These are phyloP conservation scores for Puya raimondii DNA, from an alignment of 176 grass and related monocot species.

Conservation along the genomic window DNA sequence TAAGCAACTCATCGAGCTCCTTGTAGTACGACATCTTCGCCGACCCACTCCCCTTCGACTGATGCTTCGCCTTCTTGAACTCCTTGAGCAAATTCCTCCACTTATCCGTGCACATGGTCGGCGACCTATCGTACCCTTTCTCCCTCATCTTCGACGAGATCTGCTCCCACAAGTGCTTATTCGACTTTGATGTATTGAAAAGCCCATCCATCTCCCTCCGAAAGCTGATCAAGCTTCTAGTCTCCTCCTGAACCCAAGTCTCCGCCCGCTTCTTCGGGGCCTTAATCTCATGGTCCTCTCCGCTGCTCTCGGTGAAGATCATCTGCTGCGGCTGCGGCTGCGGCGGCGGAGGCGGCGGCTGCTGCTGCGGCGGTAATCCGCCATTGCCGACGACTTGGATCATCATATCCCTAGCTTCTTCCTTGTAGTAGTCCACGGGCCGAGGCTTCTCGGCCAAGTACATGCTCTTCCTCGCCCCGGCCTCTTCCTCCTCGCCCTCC, in stretches of 20 bases:
- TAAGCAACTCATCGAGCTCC: constrained; percentile 95
- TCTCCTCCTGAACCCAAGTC: constrained; percentile 95
- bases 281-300: constrained; percentile 54
- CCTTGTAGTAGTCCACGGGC: constrained; percentile 9
- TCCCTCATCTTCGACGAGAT: constrained; percentile 89
- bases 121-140: constrained; percentile 85
- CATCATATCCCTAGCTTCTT: constrained; percentile 2
- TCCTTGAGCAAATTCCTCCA: constrained; percentile 97
- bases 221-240: constrained; percentile 64
- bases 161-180: constrained; percentile 96
- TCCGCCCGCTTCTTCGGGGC: constrained; percentile 92
- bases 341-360: constrained; percentile 38
- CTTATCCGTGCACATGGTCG: constrained; percentile 98
- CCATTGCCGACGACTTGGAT: constrained; percentile 5
- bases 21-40: constrained; percentile 94
- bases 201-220: constrained; percentile 70
- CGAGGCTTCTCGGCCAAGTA: constrained; percentile 22
- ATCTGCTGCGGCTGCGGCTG: constrained; percentile 40
- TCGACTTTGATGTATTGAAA: constrained; percentile 98
- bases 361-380: constrained; percentile 30
- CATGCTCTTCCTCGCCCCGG: constrained; percentile 7
- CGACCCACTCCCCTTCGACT: constrained; percentile 44
- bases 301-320: constrained; percentile 47
- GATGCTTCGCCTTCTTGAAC: constrained; percentile 97
- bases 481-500: constrained; percentile 4